A percentile compares a stretch with the other conserved stretches of the same genome.
phyloP scores from a whole-genome alignment of 495 filamentous ascomycete genomes.

The Collariella sp. region DNA sequence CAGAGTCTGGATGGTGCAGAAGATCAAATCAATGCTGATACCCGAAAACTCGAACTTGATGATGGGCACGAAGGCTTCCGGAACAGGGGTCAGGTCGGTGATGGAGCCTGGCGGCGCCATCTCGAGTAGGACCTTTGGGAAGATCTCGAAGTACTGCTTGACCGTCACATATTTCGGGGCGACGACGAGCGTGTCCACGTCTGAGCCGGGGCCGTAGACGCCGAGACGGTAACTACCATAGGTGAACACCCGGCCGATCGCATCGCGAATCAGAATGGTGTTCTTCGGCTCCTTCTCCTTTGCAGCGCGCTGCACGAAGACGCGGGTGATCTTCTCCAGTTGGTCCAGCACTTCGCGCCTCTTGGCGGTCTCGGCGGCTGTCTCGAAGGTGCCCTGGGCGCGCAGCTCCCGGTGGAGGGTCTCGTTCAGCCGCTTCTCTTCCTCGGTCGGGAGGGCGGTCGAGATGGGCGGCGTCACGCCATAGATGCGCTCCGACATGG shows the following conservation, averaged over 20 bases:
- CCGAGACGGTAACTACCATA: conserved; percentile 92
- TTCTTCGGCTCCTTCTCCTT: conserved; percentile 63
- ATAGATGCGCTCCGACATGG: conserved; percentile 40
- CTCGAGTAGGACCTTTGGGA: conserved; percentile 64
- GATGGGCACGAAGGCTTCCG: conserved; percentile 86
- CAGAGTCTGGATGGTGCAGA: conserved; percentile 63
- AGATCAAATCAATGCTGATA: conserved; percentile 92
- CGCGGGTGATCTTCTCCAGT: conserved; percentile 68
- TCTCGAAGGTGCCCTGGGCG: conserved; percentile 85
- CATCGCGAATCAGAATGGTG: conserved; percentile 62
- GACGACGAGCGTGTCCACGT: conserved; percentile 93
- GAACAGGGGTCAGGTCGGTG: conserved; percentile 75
- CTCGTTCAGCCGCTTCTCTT: conserved; percentile 66
- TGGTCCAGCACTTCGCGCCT: conserved; percentile 50
- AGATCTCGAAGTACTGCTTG: conserved; percentile 84
- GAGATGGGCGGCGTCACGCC: conserved; percentile 86
- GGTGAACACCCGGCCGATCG: conserved; percentile 85
- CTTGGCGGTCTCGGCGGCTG: conserved; percentile 65
- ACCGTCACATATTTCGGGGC: conserved; percentile 77
- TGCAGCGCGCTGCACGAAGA: conserved; percentile 76
- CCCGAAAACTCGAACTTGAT: conserved; percentile 88
- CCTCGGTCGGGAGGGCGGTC: conserved; percentile 58
- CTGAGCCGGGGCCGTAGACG: conserved; percentile 89
- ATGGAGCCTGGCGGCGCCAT: conserved; percentile 69
- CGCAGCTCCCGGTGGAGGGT: conserved; percentile 73